phyloP scores from a whole-genome alignment of 192 early-diverging fungal genomes.

The Linnemannia schmuckeri region DNA sequence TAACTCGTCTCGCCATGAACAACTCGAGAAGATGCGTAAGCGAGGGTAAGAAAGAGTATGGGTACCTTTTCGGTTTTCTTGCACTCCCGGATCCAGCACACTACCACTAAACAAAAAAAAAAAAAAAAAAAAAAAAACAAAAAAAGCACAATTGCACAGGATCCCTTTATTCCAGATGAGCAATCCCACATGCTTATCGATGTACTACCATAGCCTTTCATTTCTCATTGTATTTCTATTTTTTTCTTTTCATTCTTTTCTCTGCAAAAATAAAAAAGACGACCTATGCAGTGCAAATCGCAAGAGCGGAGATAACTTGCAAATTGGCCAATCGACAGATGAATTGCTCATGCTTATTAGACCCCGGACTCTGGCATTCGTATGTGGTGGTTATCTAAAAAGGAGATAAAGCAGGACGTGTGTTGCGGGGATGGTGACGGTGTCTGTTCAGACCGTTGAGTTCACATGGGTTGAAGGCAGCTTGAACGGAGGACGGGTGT shows the following conservation, averaged over 20 bases:
- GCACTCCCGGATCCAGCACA: no score
- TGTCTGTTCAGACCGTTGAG: no score
- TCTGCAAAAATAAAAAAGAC: neutral
- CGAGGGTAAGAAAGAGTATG: neutral
- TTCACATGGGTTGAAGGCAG: no score
- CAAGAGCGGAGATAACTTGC: neutral
- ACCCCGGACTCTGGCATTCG: no score
- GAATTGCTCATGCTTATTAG: no score
- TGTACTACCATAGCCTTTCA: neutral
- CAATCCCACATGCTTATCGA: neutral
- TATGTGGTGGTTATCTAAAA: no score
- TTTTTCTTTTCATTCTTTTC: neutral
- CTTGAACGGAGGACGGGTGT: neutral
- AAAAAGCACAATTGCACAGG: neutral
- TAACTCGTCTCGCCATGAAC: slow-evolving; percentile 8
- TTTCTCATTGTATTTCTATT: neutral
- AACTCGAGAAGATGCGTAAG: neutral
- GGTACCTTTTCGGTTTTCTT: no score
- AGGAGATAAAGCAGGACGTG: no score
- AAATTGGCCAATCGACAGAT: neutral
- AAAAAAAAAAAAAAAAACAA: no score
- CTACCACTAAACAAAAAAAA: no score
- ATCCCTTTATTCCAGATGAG: neutral
- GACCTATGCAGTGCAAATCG: neutral
- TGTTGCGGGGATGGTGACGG: no score